Conservation (phyloP, 2,329 filamentous ascomycete genomes). For the Chaetomium olivaceum region DNA sequence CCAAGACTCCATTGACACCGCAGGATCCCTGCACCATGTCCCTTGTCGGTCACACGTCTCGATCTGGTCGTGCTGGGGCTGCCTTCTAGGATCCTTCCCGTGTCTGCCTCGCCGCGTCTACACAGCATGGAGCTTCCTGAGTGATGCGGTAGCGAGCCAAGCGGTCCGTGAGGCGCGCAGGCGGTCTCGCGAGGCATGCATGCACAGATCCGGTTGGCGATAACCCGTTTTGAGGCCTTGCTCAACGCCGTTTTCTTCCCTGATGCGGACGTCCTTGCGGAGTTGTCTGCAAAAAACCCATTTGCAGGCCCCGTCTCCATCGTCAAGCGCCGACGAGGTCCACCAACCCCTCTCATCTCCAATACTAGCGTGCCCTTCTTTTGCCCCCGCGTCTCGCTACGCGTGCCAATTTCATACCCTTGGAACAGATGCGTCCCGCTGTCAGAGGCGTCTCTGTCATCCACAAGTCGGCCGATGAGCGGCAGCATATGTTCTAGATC, state of each 20-base stretch:
- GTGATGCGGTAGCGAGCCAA: neutral
- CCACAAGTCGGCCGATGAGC: neutral
- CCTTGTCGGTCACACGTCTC: conserved; percentile 15
- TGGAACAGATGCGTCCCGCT: neutral
- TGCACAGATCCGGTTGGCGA: neutral
- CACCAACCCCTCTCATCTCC: conserved; percentile 2
- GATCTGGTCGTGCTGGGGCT: neutral
- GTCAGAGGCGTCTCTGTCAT: neutral
- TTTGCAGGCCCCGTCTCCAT: neutral
- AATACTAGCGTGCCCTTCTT: neutral
- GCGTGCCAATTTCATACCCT: conserved; percentile 3
- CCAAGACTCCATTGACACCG: neutral
- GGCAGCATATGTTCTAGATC: neutral
- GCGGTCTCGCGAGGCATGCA: neutral
- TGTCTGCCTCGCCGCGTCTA: neutral
- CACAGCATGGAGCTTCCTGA: neutral
- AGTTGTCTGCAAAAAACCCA: neutral
- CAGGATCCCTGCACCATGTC: conserved; percentile 5
- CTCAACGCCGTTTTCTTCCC: neutral
- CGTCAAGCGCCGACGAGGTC: neutral
- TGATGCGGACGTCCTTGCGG: neutral
- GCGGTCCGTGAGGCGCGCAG: conserved; percentile 7
- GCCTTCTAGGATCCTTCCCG: conserved; percentile 16
- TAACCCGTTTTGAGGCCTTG: neutral
- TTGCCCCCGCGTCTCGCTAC: conserved; percentile 1